phyloP scores from a whole-genome alignment of 2,329 filamentous ascomycete genomes.

The Zasmidium cellare region DNA sequence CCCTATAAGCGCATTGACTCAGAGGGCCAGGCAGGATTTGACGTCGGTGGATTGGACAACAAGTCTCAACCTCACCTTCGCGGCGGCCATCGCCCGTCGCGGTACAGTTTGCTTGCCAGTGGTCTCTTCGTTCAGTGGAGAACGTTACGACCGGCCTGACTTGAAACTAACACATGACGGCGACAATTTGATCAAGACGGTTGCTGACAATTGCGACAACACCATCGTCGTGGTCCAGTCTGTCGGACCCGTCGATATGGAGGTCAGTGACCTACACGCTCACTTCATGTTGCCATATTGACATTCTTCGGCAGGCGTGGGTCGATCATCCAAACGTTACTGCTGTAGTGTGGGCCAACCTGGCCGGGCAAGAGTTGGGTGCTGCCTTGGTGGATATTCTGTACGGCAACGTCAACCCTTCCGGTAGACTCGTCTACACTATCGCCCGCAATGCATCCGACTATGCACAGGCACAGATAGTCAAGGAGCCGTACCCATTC shows the following conservation, averaged over 20 bases:
- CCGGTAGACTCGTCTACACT: slow-evolving; percentile 30
- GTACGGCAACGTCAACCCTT: slow-evolving; percentile 31
- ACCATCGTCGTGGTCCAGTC: slow-evolving; percentile 33
- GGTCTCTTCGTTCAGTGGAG: too few species aligned
- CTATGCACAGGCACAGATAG: slow-evolving; percentile 65
- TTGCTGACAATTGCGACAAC: slow-evolving; percentile 36
- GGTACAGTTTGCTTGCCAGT: slow-evolving; percentile 35
- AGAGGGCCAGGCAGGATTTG: too few species aligned
- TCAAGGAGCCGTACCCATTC: slow-evolving; percentile 39
- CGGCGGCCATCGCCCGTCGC: too few species aligned
- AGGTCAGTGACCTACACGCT: too few species aligned
- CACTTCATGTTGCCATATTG: too few species aligned
- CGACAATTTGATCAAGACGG: slow-evolving; percentile 28
- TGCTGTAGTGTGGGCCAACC: slow-evolving; percentile 30
- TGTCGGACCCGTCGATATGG: slow-evolving; percentile 28
- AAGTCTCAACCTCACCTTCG: slow-evolving; percentile 51
- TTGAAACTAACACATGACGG: too few species aligned
- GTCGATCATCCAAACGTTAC: slow-evolving; percentile 35
- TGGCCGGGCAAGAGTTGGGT: slow-evolving; percentile 32
- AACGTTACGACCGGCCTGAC: too few species aligned
- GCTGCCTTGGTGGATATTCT: slow-evolving; percentile 28
- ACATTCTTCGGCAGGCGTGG: too few species aligned
- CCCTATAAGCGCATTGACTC: too few species aligned
- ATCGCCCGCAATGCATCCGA: slow-evolving; percentile 31
- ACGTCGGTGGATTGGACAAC: too few species aligned